Conservation (phyloP, 306 rosid genomes). For the Cucumis sativus region DNA sequence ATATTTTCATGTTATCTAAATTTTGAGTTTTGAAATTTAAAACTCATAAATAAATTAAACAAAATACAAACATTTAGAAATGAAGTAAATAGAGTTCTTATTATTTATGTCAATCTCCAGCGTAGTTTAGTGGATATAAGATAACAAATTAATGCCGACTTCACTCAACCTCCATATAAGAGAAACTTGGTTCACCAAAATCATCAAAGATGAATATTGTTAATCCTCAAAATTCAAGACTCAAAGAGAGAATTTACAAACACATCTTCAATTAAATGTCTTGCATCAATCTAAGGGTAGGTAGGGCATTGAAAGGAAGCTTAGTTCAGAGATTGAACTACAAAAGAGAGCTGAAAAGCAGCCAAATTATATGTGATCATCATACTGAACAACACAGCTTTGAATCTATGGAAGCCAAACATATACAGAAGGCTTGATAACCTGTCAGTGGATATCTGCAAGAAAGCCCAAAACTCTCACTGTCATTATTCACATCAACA, state of each 20-base stretch:
- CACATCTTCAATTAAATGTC: background rate
- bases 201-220: background rate
- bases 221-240: background rate
- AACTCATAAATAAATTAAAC: too few relatives aligned
- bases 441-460: constrained; percentile 93
- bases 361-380: background rate
- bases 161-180: background rate
- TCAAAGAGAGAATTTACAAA: background rate
- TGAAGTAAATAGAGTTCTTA: too few relatives aligned
- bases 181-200: background rate
- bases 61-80: too few relatives aligned
- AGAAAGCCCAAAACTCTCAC: background rate
- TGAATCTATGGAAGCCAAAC: constrained; percentile 78
- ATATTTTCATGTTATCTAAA: too few relatives aligned
- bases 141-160: too few relatives aligned
- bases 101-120: too few relatives aligned
- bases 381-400: constrained; percentile 74
- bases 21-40: too few relatives aligned
- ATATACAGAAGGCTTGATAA: constrained; percentile 86
- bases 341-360: constrained; percentile 1
- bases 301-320: background rate
- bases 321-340: constrained; percentile 51
- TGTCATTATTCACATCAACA: background rate
- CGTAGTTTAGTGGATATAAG: too few relatives aligned
- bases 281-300: background rate